Evolutionary conservation across 352 stramenopile genomes (phyloP), one percentile per base, ranked within the genome.

Genomic region (Stramenopiles sp.): DNA sequence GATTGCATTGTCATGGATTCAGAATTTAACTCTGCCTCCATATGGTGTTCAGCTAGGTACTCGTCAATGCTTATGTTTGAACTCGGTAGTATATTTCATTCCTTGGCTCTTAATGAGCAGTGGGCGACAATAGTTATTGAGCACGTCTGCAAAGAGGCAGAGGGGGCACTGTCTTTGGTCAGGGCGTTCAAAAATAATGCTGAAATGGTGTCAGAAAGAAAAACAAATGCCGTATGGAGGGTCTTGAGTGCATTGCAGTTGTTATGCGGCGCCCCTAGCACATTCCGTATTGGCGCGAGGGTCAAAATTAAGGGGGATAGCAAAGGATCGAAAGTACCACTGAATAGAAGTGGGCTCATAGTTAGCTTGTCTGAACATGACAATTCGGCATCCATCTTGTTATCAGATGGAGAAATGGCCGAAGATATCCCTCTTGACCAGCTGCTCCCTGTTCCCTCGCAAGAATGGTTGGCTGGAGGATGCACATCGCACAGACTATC

Each of bases 381-480:
- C 2, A 71, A 71, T 6, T 6, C 31, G 33, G 53, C 53, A 71
- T 71, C 53, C 2, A 33, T 71, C 1, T 31, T 71, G 4, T 71
- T 71, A 6, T 31, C 53, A 2, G 53, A 71, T 6, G 53, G 53
- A 71, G 53, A 71, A 71, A 6, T 71, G 2, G 53, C 35, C 1
- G 53, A 71, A 71, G 53, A 6, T 33, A 71, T 71, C 31, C 31
- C 2, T 35, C 35, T 71, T 4, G 53, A 71, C 35, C 53, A 71
- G 12, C 12, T 71, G 33, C n/a, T n/a, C n/a, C n/a, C n/a, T n/a
- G n/a, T n/a, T n/a, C n/a, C n/a, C n/a, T 31, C 33, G 6, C 53
- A 35, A 35, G 2, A 2, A 2, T 71, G 6, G 4, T 31, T 35
- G 35, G 53, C 2, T 2, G 33, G 31, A 6, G 53, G 33, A 6